phyloP scores from a whole-genome alignment of 345 rosid genomes.

The Hevea brasiliensis region DNA sequence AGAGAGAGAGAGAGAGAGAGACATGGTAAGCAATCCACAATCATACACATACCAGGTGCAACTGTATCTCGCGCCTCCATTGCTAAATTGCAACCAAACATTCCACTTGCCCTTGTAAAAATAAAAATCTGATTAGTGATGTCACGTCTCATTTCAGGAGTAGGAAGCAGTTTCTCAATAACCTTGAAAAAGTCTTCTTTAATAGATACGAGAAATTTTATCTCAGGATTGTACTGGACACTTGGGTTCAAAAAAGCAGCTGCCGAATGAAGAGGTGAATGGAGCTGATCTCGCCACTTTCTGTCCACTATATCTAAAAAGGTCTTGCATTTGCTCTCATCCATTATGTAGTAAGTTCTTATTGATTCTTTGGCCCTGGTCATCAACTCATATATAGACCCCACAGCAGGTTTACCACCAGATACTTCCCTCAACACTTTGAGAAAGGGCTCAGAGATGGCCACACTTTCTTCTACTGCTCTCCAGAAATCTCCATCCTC shows the following conservation, averaged over 20 bases:
- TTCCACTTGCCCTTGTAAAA: constrained; percentile 71
- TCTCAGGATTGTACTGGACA: constrained; percentile 79
- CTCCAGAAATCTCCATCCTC: constrained; percentile 84
- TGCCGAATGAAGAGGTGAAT: constrained; percentile 82
- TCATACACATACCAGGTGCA: constrained; percentile 56
- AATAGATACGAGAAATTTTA: constrained; percentile 63
- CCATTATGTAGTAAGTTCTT: constrained; percentile 86
- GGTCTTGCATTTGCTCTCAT: constrained; percentile 75
- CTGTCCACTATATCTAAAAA: constrained; percentile 76
- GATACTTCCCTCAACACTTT: constrained; percentile 82
- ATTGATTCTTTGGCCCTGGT: constrained; percentile 79
- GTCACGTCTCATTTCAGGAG: constrained; percentile 83
- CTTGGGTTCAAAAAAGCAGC: constrained; percentile 83
- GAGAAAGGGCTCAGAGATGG: constrained; percentile 82
- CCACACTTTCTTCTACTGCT: constrained; percentile 79
- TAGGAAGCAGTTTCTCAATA: constrained; percentile 79
- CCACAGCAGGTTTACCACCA: constrained; percentile 73
- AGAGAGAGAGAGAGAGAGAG: background rate
- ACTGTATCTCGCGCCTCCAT: constrained; percentile 79
- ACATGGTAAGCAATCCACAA: background rate
- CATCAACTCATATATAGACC: constrained; percentile 82
- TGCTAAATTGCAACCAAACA: constrained; percentile 81
- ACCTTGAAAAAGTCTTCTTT: constrained; percentile 84
- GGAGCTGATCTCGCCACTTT: constrained; percentile 77
- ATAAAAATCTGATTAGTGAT: constrained; percentile 71